Evolutionary conservation across 176 grass and related monocot species (phyloP).

Genomic region (Rhynchospora breviuscula): DNA sequence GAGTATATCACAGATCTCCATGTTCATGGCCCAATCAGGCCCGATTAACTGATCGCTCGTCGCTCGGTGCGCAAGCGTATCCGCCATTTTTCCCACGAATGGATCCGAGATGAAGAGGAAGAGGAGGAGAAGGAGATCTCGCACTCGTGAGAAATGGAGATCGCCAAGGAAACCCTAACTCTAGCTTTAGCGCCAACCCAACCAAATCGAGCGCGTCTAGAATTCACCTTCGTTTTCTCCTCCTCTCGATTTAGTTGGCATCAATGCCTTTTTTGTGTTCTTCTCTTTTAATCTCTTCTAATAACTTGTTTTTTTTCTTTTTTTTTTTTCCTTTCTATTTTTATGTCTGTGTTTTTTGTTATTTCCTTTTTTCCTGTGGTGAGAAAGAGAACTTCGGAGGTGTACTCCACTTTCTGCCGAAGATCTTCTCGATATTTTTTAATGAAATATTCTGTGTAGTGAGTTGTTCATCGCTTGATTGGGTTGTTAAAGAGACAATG

Average conservation of each 20-base stretch:
- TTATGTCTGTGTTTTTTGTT: background rate
- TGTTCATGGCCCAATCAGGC: conserved; percentile 96
- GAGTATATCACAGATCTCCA: conserved; percentile 96
- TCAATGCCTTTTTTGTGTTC: conserved; percentile 6
- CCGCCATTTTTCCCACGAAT: conserved; percentile 38
- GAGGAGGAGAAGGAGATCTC: conserved; percentile 8
- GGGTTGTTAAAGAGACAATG: background rate
- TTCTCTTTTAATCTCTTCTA: background rate
- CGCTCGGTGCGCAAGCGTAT: conserved; percentile 63
- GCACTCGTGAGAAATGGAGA: background rate
- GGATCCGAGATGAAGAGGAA: background rate
- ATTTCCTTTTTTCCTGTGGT: background rate
- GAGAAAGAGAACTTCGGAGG: background rate
- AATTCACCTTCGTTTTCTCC: background rate
- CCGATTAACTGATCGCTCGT: conserved; percentile 83
- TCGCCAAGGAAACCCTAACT: conserved; percentile 19
- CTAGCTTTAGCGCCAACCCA: background rate
- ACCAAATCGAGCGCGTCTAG: background rate
- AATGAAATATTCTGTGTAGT: background rate
- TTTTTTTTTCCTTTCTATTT: background rate
- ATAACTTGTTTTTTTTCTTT: background rate
- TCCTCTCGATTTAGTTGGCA: background rate
- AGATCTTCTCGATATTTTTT: background rate
- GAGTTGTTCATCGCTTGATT: background rate
- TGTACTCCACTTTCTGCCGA: background rate